Percentiles rank a stretch among this genome's conserved stretches.
Evolutionary conservation across 2,329 filamentous ascomycete genomes (phyloP).

Genomic region (Chalaropsis thielavioides): DNA sequence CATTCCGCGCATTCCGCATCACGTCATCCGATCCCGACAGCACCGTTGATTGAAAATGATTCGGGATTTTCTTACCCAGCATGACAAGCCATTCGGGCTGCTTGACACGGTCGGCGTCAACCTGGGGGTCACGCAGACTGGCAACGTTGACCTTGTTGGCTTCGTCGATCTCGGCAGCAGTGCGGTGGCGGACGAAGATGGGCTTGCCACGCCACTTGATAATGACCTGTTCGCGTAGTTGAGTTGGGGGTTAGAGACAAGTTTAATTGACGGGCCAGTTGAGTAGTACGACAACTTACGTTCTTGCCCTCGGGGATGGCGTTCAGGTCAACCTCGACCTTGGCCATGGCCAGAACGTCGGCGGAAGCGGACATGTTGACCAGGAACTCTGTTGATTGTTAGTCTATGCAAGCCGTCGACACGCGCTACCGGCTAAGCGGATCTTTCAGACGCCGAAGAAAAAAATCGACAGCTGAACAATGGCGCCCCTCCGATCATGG

Average conservation of each 20-base stretch:
- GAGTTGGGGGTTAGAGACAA: background rate
- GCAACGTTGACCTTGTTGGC: slow-evolving; percentile 78
- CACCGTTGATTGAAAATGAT: slow-evolving; percentile 9
- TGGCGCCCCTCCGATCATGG: background rate
- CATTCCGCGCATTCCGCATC: background rate
- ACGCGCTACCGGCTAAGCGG: background rate
- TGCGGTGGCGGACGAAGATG: slow-evolving; percentile 99
- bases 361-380: slow-evolving; percentile 99
- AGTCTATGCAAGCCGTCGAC: slow-evolving; percentile 19
- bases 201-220: slow-evolving; percentile 99
- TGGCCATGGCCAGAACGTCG: slow-evolving; percentile 96
- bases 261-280: background rate
- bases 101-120: slow-evolving; percentile 87
- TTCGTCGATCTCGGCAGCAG: slow-evolving; percentile 80
- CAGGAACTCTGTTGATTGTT: slow-evolving; percentile 63
- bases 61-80: slow-evolving; percentile 51
- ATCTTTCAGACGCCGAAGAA: background rate
- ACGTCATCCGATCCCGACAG: background rate
- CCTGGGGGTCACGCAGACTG: slow-evolving; percentile 76
- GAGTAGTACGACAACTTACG: slow-evolving; percentile 39
- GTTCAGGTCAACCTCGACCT: slow-evolving; percentile 91
- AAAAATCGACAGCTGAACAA: slow-evolving; percentile 22
- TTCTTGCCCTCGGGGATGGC: slow-evolving; percentile 99
- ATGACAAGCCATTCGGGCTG: slow-evolving; percentile 98
- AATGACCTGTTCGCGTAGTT: slow-evolving; percentile 54